Evolutionary conservation across 441 rosid genomes (phyloP), one percentile per base, ranked within the genome.

Genomic region (Corymbia calophylla): DNA sequence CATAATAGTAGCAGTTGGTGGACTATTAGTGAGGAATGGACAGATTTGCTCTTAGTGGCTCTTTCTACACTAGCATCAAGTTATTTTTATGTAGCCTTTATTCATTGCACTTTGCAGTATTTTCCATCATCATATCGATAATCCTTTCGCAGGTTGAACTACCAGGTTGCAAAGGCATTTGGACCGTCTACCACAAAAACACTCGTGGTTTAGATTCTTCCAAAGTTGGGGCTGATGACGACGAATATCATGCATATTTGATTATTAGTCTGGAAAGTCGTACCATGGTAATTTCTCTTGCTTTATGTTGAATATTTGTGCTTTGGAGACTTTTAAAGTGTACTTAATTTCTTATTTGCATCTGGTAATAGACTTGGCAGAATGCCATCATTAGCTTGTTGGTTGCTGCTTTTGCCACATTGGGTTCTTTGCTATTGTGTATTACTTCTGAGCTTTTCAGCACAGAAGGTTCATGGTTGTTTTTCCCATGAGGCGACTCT

Each of bases 101-200:
- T 89, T 35, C 91, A 88, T 88, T 89, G 60, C 86, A 68, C n/a
- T 88, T 86, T 4, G 7, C 51, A 23, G n/a, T 77, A 44, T 12
- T 44, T 77, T 44, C 84, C 7, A 47, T 44, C n/a, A 44, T 23
- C 84, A 77, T 44, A 44, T 44, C 2, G 18, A 44, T 44, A 44
- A 77, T 77, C 84, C 84, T 77, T 90, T 86, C 55, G 92, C 95
- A 98, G 99, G 99, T 98, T 92, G 98, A 97, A 91, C 96, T 98
- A 88, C 95, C 97, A 87, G 99, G 99, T 90, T 98, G 99, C 93
- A 96, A 94, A 94, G 99, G 98, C 93, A 97, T 98, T 93, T 98
- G 99, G 99, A 97, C 99, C 35, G 99, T 98, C 90, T 98, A 97
- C 93, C 99, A 97, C 93, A 97, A 98, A 94, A 97, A 94, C 92